Conservation (phyloP, 2,329 filamentous ascomycete genomes). For the Fusarium sp. region DNA sequence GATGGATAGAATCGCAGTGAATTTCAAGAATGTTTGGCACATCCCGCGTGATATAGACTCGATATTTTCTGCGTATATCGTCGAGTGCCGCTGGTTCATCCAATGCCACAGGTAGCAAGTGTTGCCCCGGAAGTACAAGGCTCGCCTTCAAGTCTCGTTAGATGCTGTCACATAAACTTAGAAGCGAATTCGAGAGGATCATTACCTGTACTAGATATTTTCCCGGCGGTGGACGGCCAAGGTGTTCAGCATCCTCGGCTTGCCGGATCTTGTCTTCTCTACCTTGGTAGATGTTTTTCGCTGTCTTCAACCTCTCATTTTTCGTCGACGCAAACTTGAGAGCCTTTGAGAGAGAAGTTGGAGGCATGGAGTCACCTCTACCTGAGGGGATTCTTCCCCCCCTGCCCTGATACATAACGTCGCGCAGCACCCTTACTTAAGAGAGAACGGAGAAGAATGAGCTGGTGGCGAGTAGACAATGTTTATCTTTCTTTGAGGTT, state of each 20-base stretch:
- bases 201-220: constrained; percentile 40
- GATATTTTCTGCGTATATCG: constrained; percentile 41
- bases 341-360: not conserved
- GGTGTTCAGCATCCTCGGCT: constrained; percentile 34
- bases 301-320: constrained; percentile 19
- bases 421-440: not conserved
- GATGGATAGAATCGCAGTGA: constrained; percentile 30
- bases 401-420: constrained; percentile 4
- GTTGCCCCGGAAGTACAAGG: constrained; percentile 44
- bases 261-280: constrained; percentile 25
- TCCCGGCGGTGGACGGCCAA: constrained; percentile 37
- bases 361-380: not conserved
- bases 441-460: not conserved
- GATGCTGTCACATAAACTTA: not conserved
- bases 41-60: constrained; percentile 45
- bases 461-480: not conserved
- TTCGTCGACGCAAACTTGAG: constrained; percentile 5
- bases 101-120: constrained; percentile 41
- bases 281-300: constrained; percentile 36
- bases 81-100: constrained; percentile 39
- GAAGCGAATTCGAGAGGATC: not conserved
- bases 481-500: not conserved
- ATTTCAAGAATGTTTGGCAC: constrained; percentile 42
- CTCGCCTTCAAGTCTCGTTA: constrained; percentile 15
- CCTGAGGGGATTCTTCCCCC: not conserved